Base-by-base conservation (phyloP, 2,329 filamentous ascomycete species). In the Didymella keratinophila region DNA sequence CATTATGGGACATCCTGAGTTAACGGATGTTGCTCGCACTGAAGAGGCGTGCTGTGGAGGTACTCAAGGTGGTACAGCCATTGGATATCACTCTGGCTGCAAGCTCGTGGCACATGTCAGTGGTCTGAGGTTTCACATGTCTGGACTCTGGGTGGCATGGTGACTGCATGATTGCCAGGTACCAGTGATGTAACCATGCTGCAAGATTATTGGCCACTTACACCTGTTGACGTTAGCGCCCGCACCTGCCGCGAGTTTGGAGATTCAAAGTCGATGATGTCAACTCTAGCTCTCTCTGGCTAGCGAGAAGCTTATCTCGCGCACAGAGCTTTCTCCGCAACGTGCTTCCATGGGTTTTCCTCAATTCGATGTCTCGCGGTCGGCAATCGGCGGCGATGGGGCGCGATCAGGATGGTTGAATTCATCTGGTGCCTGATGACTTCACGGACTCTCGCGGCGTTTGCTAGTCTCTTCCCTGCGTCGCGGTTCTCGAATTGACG, bases 201-300 rank as follows among this genome's bases (percentile, higher is more conserved):
- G 52, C 41, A 39, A 28, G 18, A 34, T 28, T 12, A 58, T 54
- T 58, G 50, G 50, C 28, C 27, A 18, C 45, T 36, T n/a, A 16
- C 41, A 28, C 27, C 30, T 25, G 39, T 20, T 27, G 34, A 54
- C 50, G 50, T 58, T 50, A 45, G 45, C 28, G 20, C 25, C 56
- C 43, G 49, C 45, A 37, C n/a, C 16, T 32, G 51, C 52, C 42
- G 14, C 32, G 41, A 9, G 2, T 32, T 32, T 32, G 12, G 12
- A 32, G 30, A 32, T 32, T 5, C 30, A 32, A 32, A 66, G 56
- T 71, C 56, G 61, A 60, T 74, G 72, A 74, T 71, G 71, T 73
- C 64, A 68, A 12, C 4, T 23, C 37, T 41, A 23, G 37, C 37
- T 14, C 20, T 41, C 20, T 41, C 2, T 4, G 37, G 20, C 37